Evolutionary conservation across 2,329 filamentous ascomycete species (phyloP).

Genomic region (Claviceps sp.): DNA sequence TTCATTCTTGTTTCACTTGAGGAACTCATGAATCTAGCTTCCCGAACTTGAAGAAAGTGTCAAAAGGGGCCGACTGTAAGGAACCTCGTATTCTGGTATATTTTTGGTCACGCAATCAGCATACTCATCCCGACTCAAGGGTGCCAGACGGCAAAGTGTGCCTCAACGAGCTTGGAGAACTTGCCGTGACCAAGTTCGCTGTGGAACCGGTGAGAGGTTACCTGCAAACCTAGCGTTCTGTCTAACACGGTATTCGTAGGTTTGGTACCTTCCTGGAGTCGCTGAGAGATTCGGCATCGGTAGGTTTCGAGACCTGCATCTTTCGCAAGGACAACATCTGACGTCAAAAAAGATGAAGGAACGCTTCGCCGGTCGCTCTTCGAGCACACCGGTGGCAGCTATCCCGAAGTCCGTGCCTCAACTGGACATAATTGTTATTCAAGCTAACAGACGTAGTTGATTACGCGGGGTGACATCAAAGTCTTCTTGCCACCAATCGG

Average conservation of each 20-base stretch:
- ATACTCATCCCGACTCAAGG: conserved; percentile 22
- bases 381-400: conserved; percentile 90
- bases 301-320: conserved; percentile 20
- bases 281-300: conserved; percentile 87
- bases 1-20: not conserved
- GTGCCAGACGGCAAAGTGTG: conserved; percentile 78
- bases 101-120: not conserved
- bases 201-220: conserved; percentile 65
- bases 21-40: conserved; percentile 31
- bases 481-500: conserved; percentile 89
- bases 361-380: conserved; percentile 77
- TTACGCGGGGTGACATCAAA: conserved; percentile 90
- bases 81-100: conserved; percentile 1
- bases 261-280: conserved; percentile 76
- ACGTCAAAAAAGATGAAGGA: conserved; percentile 53
- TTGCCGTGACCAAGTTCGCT: conserved; percentile 91
- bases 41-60: conserved; percentile 89
- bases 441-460: conserved; percentile 37
- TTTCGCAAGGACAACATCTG: conserved; percentile 8
- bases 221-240: not conserved
- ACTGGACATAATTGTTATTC: not conserved
- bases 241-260: conserved; percentile 17
- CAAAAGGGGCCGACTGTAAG: conserved; percentile 56
- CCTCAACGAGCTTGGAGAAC: conserved; percentile 70
- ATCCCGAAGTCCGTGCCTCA: conserved; percentile 48